Evolutionary conservation across 78 protist genomes (phyloP), one percentile per base, ranked within the genome.

Genomic region (Monocercomonoides exilis): DNA sequence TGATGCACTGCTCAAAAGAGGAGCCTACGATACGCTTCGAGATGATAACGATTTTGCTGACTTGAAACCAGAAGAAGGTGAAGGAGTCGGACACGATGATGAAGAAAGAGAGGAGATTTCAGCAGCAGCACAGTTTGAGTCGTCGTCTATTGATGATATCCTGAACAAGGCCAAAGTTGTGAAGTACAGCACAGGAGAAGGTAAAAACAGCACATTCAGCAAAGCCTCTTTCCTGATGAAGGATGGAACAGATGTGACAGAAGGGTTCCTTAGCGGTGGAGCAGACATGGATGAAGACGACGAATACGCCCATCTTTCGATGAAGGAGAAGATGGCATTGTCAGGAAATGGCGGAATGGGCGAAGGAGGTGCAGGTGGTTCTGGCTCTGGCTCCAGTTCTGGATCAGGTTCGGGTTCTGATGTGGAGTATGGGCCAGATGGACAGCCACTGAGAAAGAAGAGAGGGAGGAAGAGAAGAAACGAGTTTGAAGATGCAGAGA

Each of bases 131-230:
- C 34, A 5, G 21, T 86, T 86, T 29, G 38, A 0, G 34, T 44
- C 84, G 38, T 63, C 90, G 34, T 81, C 88, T 89, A 89, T 89
- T 46, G 91, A 89, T 44, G 63, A 79, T 33, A 89, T 89, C 70
- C 89, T 89, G 45, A 21, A 38, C 42, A 0, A 32, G 43, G 6
- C 5, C 44, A 43, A 86, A 38, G 41, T 3, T 5, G 34, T 3
- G 38, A 1, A 0, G 32, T 1, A 11, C 79, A 45, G 0, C 3
- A 5, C 11, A 34, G 89, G 11, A 43, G 85, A 4, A 32, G 77
- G 0, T 11, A 44, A 44, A 43, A 54, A 87, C 1, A n/a, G n/a
- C n/a, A 32, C 87, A 38, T 90, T 90, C 87, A 29, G 84, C 34
- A 87, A 84, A 43, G 92, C 91, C 35, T 34, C 91, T 42, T 90